These are phyloP conservation scores for Apiotrichum montevideense DNA, from an alignment of 1,284 basidiomycete species.

Conservation along the genomic window DNA sequence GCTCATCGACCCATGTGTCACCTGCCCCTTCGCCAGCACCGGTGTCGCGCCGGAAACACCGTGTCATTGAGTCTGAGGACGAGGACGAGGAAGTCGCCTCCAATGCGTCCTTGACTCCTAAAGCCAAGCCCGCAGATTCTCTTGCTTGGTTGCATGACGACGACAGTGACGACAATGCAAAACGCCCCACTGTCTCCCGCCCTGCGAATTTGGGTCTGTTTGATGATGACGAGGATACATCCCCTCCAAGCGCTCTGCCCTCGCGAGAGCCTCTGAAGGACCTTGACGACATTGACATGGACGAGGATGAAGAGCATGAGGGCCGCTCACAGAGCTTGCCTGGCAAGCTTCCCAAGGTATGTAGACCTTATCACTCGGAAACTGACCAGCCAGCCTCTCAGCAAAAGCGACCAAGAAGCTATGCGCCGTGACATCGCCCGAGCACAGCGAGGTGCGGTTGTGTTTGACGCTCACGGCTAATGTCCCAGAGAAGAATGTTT, in stretches of 20 bases:
- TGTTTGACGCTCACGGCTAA: neutral
- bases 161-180: neutral
- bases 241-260: neutral
- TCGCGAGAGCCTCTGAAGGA: neutral
- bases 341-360: neutral
- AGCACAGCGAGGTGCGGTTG: constrained; percentile 21
- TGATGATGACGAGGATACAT: neutral
- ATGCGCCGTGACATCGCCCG: constrained; percentile 30
- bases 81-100: neutral
- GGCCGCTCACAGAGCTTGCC: neutral
- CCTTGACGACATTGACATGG: neutral
- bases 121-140: neutral
- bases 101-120: neutral
- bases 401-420: constrained; percentile 24
- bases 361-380: neutral
- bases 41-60: neutral
- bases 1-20: no score
- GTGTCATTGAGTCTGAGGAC: neutral
- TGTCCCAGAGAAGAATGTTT: constrained; percentile 20
- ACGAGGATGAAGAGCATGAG: neutral
- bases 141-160: neutral
- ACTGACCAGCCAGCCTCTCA: constrained; percentile 19
- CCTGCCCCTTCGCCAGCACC: no score
- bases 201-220: neutral
- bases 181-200: neutral